These are phyloP conservation scores for Stephanodiscus minutulus DNA, from an alignment of 108 stramenopile species.

Conservation along the genomic window DNA sequence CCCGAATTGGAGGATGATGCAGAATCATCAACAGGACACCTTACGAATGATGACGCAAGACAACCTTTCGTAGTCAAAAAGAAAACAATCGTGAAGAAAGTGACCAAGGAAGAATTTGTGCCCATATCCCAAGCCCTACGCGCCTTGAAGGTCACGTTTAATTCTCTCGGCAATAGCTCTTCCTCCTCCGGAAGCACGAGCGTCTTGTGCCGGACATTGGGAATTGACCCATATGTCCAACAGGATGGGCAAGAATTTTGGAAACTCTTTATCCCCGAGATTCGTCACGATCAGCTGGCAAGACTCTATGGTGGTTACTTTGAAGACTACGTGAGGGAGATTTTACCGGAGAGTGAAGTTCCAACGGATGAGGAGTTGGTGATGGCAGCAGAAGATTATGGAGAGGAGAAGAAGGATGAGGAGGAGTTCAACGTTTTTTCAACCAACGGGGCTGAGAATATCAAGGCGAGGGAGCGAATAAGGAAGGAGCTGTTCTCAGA, in stretches of 20 bases:
- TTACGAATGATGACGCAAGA: not conserved
- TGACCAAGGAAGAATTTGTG: conserved; percentile 16
- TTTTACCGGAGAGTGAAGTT: conserved; percentile 32
- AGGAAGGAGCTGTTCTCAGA: conserved; percentile 79
- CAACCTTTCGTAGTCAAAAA: not conserved
- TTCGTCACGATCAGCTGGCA: conserved; percentile 50
- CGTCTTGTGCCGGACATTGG: conserved; percentile 60
- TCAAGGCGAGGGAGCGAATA: conserved; percentile 54
- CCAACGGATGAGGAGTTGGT: conserved; percentile 44
- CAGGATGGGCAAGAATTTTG: conserved; percentile 93
- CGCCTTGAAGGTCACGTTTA: conserved; percentile 41
- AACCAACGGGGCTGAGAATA: not conserved
- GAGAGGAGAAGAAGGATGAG: conserved; percentile 44
- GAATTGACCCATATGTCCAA: conserved; percentile 72
- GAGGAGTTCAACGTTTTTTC: not conserved
- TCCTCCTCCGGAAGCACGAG: conserved; percentile 39
- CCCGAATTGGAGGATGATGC: not conserved
- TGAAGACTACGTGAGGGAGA: conserved; percentile 72
- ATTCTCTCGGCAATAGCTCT: conserved; percentile 12
- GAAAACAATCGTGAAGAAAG: conserved; percentile 23
- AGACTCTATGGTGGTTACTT: conserved; percentile 76
- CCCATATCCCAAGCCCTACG: conserved; percentile 45
- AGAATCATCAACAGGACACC: not conserved
- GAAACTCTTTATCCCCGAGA: conserved; percentile 81
- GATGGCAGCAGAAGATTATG: conserved; percentile 51